Base-by-base conservation (phyloP, 2,329 filamentous ascomycete genomes). In the Trichoderma arundinaceum region DNA sequence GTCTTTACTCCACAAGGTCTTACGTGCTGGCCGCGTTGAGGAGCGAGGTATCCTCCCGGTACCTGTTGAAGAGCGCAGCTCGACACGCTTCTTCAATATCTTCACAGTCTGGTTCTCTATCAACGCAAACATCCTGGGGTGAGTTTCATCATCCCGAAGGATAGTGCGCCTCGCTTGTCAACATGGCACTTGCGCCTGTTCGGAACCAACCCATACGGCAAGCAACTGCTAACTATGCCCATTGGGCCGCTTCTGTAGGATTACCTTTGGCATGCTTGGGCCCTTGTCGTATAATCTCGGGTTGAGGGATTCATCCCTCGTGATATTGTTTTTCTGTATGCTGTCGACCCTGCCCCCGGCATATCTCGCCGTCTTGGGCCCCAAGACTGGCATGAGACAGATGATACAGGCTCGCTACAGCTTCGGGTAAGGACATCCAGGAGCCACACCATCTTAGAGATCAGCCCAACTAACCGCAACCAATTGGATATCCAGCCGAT, bases 361-460 rank as follows among this genome's bases (percentile, higher is more conserved):
- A 3, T 88, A 84, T 70, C 77, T 89, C 32, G 82, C 82, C 48
- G 87, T 83, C 0, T 75, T 88, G 58, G 86, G 87, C 0, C 85
- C 87, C 4, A 84, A 83, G 74, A 88, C 86, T 9, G 88, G 87
- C 48, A 84, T 90, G 81, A 81, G 87, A 15, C 87, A 89, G 74
- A 87, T 90, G 81, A 83, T 90, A 7, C 86, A 88, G 69, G 87
- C 88, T 4, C 80, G 88, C 22, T 90, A 84, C 74, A 84, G 83
- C 46, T 90, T 88, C 72, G 86, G 85, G 79, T 84, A 75, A 61
- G 76, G 7, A 32, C 9, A 39, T 6, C 12, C 4, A 13, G 15
- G 33, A 46, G 10, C 28, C 22, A 58, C 46, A 28, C 1, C 22
- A 32, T 5, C 22, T 22, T 6, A 22, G 19, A 63, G n/a, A 54